Conservation (phyloP, 2,329 filamentous ascomycete genomes). For the Akanthomyces lecanii region DNA sequence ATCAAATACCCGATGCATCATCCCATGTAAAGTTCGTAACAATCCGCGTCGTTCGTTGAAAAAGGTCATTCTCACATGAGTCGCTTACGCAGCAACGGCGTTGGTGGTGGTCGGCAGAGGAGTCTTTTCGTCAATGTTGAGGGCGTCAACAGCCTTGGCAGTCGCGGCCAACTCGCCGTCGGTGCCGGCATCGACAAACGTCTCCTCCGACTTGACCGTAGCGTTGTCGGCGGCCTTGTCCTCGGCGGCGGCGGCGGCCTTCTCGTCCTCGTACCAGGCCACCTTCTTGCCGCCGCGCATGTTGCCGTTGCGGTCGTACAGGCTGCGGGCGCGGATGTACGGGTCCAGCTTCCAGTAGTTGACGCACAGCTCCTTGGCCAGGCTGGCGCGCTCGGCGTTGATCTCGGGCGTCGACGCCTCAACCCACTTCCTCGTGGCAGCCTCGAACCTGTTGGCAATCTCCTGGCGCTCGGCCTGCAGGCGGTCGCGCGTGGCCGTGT, state of each 20-base stretch:
- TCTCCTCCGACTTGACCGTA: conserved; percentile 10
- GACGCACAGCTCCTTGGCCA: conserved; percentile 48
- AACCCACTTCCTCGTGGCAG: conserved; percentile 58
- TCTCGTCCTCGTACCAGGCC: conserved; percentile 16
- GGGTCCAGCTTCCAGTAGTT: conserved; percentile 72
- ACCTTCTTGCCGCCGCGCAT: conserved; percentile 28
- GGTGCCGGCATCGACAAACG: conserved; percentile 11
- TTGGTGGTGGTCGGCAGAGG: conserved; percentile 3
- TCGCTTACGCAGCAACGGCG: conserved; percentile 15
- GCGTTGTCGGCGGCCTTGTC: conserved; percentile 7
- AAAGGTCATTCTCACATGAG: neutral
- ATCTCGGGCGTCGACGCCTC: conserved; percentile 28
- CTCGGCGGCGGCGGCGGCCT: conserved; percentile 6
- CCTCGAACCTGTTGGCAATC: conserved; percentile 54
- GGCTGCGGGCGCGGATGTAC: conserved; percentile 56
- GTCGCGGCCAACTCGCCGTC: conserved; percentile 6
- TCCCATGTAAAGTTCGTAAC: neutral
- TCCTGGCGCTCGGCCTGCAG: conserved; percentile 49
- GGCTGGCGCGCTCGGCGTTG: conserved; percentile 36
- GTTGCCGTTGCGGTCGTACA: conserved; percentile 60
- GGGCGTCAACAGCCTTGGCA: neutral
- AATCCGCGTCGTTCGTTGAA: neutral
- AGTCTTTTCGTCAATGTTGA: conserved; percentile 12
- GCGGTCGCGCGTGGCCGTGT: conserved; percentile 39
- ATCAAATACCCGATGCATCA: conserved; percentile 4